Base-by-base conservation (phyloP, 331 rosid genomes). In the Spiraea crenata region DNA sequence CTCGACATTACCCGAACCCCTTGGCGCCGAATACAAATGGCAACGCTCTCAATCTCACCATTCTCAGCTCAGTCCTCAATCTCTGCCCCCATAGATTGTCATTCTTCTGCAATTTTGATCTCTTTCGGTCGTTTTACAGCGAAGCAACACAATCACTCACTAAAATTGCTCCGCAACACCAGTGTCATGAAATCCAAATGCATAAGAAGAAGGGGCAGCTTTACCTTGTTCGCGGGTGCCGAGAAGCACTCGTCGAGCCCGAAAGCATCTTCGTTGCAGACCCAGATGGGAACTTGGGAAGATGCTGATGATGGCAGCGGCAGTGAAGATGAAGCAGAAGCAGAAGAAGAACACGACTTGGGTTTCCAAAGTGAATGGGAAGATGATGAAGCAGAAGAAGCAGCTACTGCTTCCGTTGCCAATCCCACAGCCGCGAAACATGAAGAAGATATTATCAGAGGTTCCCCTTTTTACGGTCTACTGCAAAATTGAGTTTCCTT, bases 261-360 rank as follows among this genome's bases (percentile, higher is more conserved):
- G 76, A 70, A 39, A 31, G 15, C 49, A 57, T 76, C 80, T 10
- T 50, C 70, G 38, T 72, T 61, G 38, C 72, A 67, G 72, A 76
- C 71, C 10, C 82, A 14, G 34, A 57, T 31, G 61, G 88, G 80
- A 74, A 65, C 78, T 73, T 89, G 96, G 99, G 99, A 93, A 82
- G 90, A 84, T 67, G 95, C 96, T 13, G 96, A 90, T 52, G 76
- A 78, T 79, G 90, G 83, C 59, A 85, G 84, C 63, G 90, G 74
- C 44, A 82, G 90, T 47, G 97, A 88, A 15, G 58, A 11, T 60
- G 95, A 70, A 15, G 82, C 72, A 61, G 90, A 88, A 1, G 86
- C 82, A 48, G 82, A 77, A 70, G 80, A 83, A 58, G 86, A 80
- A 16, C 77, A 80, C 66, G 82, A 83, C 69, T 76, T 77, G 74